phyloP scores from a whole-genome alignment of 2,329 filamentous ascomycete species.

The Fusarium nygamai region DNA sequence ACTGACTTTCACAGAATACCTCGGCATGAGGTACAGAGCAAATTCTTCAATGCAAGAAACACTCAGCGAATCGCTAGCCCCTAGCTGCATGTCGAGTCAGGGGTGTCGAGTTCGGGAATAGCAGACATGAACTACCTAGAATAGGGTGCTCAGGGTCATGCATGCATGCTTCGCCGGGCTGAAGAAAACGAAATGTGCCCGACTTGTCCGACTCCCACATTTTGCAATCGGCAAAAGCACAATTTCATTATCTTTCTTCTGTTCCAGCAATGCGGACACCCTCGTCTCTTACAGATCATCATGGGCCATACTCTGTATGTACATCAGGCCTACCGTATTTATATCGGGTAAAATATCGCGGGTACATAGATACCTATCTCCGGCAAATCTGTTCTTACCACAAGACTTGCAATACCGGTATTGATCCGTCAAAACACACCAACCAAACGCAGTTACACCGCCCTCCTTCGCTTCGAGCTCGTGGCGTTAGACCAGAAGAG shows the following conservation, averaged over 20 bases:
- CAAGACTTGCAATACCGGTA: not conserved
- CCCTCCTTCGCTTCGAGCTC: constrained; percentile 19
- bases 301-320: not conserved
- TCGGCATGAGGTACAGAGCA: constrained; percentile 20
- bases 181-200: constrained; percentile 9
- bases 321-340: not conserved
- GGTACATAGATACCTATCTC: constrained; percentile 18
- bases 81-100: constrained; percentile 22
- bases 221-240: constrained; percentile 1
- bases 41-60: constrained; percentile 17
- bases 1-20: constrained; percentile 2
- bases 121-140: not conserved
- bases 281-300: not conserved
- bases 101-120: constrained; percentile 38
- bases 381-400: not conserved
- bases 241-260: not conserved
- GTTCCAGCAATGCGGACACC: constrained; percentile 2
- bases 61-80: constrained; percentile 12
- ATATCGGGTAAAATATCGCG: constrained; percentile 7
- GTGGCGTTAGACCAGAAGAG: constrained; percentile 12
- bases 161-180: constrained; percentile 2
- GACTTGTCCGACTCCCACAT: not conserved
- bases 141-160: not conserved
- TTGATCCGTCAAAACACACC: not conserved
- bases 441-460: constrained; percentile 8